Percentiles rank a stretch among this genome's conserved stretches.
Evolutionary conservation across 768 basidiomycete species (phyloP).

Genomic region (Tulasnella sp.): DNA sequence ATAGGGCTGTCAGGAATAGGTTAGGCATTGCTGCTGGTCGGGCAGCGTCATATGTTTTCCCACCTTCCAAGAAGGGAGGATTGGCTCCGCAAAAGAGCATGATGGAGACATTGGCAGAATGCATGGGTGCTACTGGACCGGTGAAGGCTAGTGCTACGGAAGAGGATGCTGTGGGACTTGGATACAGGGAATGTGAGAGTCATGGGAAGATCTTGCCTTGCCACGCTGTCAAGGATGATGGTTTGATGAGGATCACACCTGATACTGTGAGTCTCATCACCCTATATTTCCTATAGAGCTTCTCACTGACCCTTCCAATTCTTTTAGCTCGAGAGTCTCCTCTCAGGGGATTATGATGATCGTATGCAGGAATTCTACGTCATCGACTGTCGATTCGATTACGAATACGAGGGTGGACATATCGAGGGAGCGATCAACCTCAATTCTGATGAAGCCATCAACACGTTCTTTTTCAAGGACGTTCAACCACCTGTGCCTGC

Average conservation of each 20-base stretch:
- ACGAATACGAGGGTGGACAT: slow-evolving; percentile 91
- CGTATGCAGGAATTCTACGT: slow-evolving; percentile 59
- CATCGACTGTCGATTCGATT: slow-evolving; percentile 96
- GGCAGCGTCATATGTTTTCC: slow-evolving; percentile 39
- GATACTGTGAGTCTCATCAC: slow-evolving; percentile 48
- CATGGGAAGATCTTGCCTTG: slow-evolving; percentile 90
- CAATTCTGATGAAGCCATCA: slow-evolving; percentile 64
- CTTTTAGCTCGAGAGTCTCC: slow-evolving; percentile 55
- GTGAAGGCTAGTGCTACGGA: neutral
- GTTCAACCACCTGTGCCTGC: slow-evolving; percentile 5
- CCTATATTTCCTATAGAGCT: neutral
- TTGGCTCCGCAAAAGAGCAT: slow-evolving; percentile 18
- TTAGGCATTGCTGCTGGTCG: slow-evolving; percentile 28
- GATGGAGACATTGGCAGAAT: neutral
- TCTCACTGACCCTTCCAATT: slow-evolving; percentile 6
- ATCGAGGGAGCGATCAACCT: slow-evolving; percentile 85
- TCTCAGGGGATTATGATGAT: slow-evolving; percentile 59
- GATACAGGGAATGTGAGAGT: slow-evolving; percentile 88
- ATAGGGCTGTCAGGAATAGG: slow-evolving; percentile 26
- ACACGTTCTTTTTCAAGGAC: slow-evolving; percentile 59
- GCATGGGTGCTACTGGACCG: neutral
- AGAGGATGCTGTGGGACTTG: slow-evolving; percentile 34
- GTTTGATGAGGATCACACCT: slow-evolving; percentile 76
- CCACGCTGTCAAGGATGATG: slow-evolving; percentile 86
- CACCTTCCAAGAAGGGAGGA: too few species aligned